A percentile compares a stretch with the other conserved stretches of the same genome.
These are phyloP conservation scores for Edaphochlamys debaryana DNA, from an alignment of 139 green algal species.

Conservation along the genomic window DNA sequence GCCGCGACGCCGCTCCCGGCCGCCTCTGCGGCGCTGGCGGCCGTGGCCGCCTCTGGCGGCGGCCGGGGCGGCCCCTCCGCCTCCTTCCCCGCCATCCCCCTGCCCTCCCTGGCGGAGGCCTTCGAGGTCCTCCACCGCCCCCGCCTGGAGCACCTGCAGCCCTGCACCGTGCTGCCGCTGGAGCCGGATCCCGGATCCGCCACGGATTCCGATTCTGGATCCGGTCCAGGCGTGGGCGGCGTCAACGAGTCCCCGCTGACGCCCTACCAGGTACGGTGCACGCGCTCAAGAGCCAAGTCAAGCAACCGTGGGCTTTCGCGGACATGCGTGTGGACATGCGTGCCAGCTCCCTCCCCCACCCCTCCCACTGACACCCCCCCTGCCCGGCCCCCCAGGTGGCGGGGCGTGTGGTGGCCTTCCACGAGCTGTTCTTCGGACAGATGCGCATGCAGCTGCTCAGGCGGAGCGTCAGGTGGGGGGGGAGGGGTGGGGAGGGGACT, in stretches of 20 bases:
- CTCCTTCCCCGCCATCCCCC: not conserved
- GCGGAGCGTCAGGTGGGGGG: not conserved
- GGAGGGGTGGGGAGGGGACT: not conserved
- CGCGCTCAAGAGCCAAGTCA: too few relatives aligned
- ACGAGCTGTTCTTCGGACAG: conserved; percentile 90
- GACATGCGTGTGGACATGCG: too few relatives aligned
- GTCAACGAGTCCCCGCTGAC: too few relatives aligned
- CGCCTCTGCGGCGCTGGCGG: not conserved
- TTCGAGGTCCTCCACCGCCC: conserved; percentile 20
- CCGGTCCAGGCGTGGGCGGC: too few relatives aligned
- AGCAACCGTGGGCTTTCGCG: too few relatives aligned
- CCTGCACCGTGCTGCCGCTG: not conserved
- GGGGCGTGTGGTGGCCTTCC: conserved; percentile 34
- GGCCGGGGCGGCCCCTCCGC: not conserved
- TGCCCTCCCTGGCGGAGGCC: conserved; percentile 14
- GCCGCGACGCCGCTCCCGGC: too few relatives aligned
- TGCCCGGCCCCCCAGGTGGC: not conserved
- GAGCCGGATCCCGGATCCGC: too few relatives aligned
- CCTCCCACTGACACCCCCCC: too few relatives aligned
- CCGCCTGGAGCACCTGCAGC: conserved; percentile 10
- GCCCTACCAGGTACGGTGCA: not conserved
- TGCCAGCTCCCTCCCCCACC: too few relatives aligned
- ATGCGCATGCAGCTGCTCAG: conserved; percentile 67
- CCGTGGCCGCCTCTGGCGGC: too few relatives aligned
- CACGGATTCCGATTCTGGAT: too few relatives aligned